phyloP scores from a whole-genome alignment of 352 stramenopile genomes.

The Globisporangium parvum region DNA sequence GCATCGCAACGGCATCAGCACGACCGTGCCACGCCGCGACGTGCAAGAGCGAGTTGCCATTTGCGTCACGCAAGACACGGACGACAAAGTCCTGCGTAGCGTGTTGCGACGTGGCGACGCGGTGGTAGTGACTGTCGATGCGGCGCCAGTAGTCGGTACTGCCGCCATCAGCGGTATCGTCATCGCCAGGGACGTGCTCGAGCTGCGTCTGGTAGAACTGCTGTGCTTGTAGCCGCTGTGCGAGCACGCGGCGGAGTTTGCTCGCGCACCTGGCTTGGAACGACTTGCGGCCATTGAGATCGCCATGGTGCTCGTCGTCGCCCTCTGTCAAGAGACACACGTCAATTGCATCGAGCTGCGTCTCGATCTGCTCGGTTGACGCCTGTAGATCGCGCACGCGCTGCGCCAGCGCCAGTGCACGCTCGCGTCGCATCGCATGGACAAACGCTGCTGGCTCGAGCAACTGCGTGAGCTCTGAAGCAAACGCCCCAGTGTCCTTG shows the following conservation, averaged over 20 bases:
- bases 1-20: slow-evolving; percentile 18
- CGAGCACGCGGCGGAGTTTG: slow-evolving; percentile 23
- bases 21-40: slow-evolving; percentile 39
- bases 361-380: slow-evolving; percentile 16
- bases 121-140: slow-evolving; percentile 14
- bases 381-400: slow-evolving; percentile 19
- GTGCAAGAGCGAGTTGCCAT: slow-evolving; percentile 52
- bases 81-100: slow-evolving; percentile 1
- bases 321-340: slow-evolving; percentile 25
- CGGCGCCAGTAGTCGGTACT: slow-evolving; percentile 17
- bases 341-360: slow-evolving; percentile 28
- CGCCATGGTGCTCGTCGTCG: not conserved
- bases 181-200: slow-evolving; percentile 11
- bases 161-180: not conserved
- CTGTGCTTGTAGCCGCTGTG: slow-evolving; percentile 16
- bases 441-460: slow-evolving; percentile 4
- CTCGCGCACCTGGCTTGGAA: slow-evolving; percentile 35
- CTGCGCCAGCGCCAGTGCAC: slow-evolving; percentile 19
- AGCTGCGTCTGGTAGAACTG: slow-evolving; percentile 26
- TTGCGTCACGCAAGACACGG: slow-evolving; percentile 4
- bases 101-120: not conserved
- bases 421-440: slow-evolving; percentile 5
- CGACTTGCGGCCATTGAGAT: not conserved
- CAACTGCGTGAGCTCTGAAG: not conserved
- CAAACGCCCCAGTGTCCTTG: not conserved